A percentile compares a stretch with the other conserved stretches of the same genome.
phyloP scores from a whole-genome alignment of 202 grass and related monocot genomes.

The Dendrocalamus latiflorus region DNA sequence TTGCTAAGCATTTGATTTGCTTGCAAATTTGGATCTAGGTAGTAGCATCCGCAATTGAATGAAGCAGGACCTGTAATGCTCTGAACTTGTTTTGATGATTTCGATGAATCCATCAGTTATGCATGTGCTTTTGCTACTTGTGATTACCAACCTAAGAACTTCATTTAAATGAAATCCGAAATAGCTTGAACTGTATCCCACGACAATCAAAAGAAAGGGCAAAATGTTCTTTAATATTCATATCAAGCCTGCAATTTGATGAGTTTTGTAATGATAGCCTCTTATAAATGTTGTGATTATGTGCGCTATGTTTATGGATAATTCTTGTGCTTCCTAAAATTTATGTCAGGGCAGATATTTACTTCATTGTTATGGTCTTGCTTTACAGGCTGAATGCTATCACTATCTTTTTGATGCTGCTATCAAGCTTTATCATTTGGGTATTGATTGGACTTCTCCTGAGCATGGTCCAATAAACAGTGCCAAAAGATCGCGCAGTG shows the following conservation, averaged over 20 bases:
- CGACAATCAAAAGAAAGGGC: neutral
- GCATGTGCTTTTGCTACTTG: neutral
- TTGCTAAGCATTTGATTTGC: neutral
- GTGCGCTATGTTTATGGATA: neutral
- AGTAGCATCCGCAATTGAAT: neutral
- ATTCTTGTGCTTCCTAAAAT: conserved; percentile 6
- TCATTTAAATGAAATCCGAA: neutral
- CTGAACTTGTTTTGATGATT: neutral
- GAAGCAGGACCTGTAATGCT: neutral
- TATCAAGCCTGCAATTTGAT: neutral
- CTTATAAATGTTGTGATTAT: neutral
- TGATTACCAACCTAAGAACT: neutral
- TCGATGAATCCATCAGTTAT: neutral
- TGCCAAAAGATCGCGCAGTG: conserved; percentile 32
- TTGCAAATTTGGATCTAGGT: neutral
- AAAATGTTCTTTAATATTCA: neutral
- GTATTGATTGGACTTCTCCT: conserved; percentile 81
- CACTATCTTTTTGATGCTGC: conserved; percentile 95
- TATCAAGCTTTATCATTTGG: conserved; percentile 80
- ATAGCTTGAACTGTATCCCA: neutral
- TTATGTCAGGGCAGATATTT: conserved; percentile 9
- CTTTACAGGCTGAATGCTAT: conserved; percentile 90
- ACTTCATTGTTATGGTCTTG: conserved; percentile 1
- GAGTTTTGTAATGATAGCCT: neutral
- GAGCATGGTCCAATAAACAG: conserved; percentile 57